These are phyloP conservation scores for Microbotryum intermedium DNA, from an alignment of 1,284 basidiomycete genomes.

Conservation along the genomic window DNA sequence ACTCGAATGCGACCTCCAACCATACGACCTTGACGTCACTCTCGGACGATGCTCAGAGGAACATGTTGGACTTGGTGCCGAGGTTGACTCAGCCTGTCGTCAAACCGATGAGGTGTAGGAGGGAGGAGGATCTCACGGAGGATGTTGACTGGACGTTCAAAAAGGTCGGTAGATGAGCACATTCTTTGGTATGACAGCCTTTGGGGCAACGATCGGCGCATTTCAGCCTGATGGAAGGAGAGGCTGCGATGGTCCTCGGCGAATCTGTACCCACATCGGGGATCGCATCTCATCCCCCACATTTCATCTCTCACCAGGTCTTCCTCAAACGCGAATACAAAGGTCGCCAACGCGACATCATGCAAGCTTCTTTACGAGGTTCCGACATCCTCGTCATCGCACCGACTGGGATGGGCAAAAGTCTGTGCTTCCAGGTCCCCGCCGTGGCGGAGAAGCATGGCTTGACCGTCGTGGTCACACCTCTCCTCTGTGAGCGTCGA, in stretches of 20 bases:
- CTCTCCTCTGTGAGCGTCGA: constrained; percentile 54
- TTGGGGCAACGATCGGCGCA: too few species aligned
- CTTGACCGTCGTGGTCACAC: constrained; percentile 68
- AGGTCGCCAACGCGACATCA: constrained; percentile 66
- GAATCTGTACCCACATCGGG: too few species aligned
- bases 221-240: too few species aligned
- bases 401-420: constrained; percentile 84
- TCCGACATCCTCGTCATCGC: constrained; percentile 68
- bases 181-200: too few species aligned
- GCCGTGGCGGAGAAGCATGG: constrained; percentile 63
- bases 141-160: too few species aligned
- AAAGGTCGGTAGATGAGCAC: too few species aligned
- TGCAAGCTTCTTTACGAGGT: constrained; percentile 59
- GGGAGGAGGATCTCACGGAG: too few species aligned
- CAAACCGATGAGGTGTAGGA: background rate
- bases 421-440: constrained; percentile 78
- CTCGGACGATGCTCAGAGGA: too few species aligned
- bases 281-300: too few species aligned
- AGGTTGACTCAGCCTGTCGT: too few species aligned
- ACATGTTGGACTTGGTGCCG: too few species aligned
- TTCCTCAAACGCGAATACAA: constrained; percentile 61
- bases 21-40: background rate
- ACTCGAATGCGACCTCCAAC: background rate
- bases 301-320: constrained; percentile 36
- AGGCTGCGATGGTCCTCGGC: too few species aligned